phyloP scores from a whole-genome alignment of 345 rosid genomes.

The Hibiscus trionum region DNA sequence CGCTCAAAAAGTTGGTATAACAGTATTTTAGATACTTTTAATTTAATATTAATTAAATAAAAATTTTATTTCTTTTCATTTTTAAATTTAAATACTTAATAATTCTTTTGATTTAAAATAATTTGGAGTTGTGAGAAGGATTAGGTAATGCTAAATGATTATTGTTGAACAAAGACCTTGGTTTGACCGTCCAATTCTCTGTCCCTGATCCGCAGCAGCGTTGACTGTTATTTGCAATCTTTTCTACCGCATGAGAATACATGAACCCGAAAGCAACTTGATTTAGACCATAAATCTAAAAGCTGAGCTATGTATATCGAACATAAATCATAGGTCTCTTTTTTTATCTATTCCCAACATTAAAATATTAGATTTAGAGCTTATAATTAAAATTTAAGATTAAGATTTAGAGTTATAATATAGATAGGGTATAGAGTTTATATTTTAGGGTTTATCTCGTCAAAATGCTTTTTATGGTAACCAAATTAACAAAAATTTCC shows the following conservation, averaged over 20 bases:
- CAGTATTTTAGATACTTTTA: no score
- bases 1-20: no score
- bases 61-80: no score
- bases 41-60: no score
- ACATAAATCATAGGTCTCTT: no score
- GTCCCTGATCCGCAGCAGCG: neutral
- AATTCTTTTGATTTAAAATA: no score
- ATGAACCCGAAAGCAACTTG: neutral
- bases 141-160: neutral
- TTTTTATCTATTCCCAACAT: no score
- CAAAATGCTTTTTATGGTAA: neutral
- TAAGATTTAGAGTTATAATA: no score
- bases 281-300: neutral
- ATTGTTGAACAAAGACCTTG: neutral
- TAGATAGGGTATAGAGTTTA: neutral
- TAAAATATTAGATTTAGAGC: no score
- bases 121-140: neutral
- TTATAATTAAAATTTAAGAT: no score
- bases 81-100: no score
- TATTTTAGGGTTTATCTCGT: neutral
- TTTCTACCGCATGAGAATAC: neutral
- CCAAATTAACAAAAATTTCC: neutral
- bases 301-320: neutral
- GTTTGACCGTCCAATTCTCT: neutral
- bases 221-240: slow-evolving; percentile 5